Evolutionary conservation across 257 asterid genomes (phyloP), one percentile per base, ranked within the genome.

Genomic region (Solanum pennellii): DNA sequence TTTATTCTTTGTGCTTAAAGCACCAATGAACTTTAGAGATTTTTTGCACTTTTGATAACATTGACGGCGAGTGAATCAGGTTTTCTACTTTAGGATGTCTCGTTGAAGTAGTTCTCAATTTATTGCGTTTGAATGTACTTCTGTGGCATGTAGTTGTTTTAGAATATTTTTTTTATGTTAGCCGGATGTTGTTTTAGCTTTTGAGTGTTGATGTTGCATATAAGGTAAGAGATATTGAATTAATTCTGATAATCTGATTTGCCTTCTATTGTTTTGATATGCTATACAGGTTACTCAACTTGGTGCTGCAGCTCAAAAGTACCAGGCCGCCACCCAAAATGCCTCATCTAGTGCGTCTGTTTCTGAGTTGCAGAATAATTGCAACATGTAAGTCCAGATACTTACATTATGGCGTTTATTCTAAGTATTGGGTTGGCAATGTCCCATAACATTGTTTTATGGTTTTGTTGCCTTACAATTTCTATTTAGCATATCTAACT

Each of bases 281-380:
- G 21, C 21, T 41, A 21, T 75, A 89, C 93, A 97, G 99, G 98
- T 96, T 82, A 92, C 95, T 92, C 99, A 95, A 92, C 99, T 97
- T 86, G 99, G 98, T 15, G 93, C 96, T 83, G 99, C 98, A 74
- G 99, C 99, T 88, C 99, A 97, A 82, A 97, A 97, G 86, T 97
- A 95, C 88, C 99, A 96, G 92, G 94, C 97, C 90, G 94, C 98
- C 33, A 92, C 99, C 18, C 99, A 95, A 88, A 95, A 92, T 86
- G 90, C 96, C 8, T 90, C 99, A 44, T 82, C 98, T 16, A 89
- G 89, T 80, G 86, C 82, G 39, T 93, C 99, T 92, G 95, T 92
- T 90, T 89, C 98, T 7, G 99, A 97, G 89, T 92, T 96, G 83
- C 99, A 97, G 90, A 96, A 91, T 91, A 97, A 96, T 89, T 97